Conservation (phyloP, 192 early-diverging fungal species). For the Kickxella alabastrina region DNA sequence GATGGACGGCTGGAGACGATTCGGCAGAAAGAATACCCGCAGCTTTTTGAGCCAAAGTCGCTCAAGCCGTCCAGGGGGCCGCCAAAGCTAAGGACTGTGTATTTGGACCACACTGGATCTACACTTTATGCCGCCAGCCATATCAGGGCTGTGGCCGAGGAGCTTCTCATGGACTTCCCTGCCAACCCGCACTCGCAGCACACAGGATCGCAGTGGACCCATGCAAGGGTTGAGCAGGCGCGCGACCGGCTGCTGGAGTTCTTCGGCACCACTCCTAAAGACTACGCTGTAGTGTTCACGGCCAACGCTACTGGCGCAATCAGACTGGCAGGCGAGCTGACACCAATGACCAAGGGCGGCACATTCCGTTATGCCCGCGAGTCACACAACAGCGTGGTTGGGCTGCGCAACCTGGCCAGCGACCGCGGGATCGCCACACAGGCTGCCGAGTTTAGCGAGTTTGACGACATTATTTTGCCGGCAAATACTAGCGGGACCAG, state of each 20-base stretch:
- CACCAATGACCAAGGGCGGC: constrained; percentile 53
- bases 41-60: constrained; percentile 43
- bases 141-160: constrained; percentile 35
- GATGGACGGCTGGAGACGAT: constrained; percentile 47
- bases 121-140: constrained; percentile 53
- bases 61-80: too few relatives aligned
- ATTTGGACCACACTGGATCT: constrained; percentile 65
- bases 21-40: constrained; percentile 56
- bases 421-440: constrained; percentile 17
- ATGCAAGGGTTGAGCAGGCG: constrained; percentile 51
- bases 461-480: constrained; percentile 14
- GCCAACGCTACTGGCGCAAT: constrained; percentile 74
- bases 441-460: constrained; percentile 24
- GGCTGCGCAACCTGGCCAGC: constrained; percentile 59
- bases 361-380: constrained; percentile 61
- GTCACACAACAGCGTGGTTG: constrained; percentile 74
- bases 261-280: constrained; percentile 54
- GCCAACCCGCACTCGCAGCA: constrained; percentile 69
- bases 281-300: constrained; percentile 74
- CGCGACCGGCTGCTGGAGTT: constrained; percentile 56
- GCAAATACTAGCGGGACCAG: constrained; percentile 17
- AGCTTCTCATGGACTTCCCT: constrained; percentile 52
- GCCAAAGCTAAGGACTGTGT: constrained; percentile 48
- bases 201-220: constrained; percentile 52
- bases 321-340: constrained; percentile 67